phyloP scores from a whole-genome alignment of 371 early-diverging fungal genomes.

The Basidiobolus meristosporus region DNA sequence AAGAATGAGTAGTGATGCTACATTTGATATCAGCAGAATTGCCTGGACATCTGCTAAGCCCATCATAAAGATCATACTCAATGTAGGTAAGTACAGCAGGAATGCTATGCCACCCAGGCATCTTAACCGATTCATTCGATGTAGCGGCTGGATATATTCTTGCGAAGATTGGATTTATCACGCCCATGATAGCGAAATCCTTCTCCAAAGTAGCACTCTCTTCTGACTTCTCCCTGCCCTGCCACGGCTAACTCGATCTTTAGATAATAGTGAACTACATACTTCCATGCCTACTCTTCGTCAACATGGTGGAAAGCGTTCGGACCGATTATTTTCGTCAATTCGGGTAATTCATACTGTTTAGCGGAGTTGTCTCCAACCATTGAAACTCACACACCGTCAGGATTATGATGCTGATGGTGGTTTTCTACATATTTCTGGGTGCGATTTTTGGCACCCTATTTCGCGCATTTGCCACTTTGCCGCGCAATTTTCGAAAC shows the following conservation, averaged over 20 bases:
- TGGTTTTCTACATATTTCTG: neutral
- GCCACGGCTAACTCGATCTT: no score
- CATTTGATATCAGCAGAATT: neutral
- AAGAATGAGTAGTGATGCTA: no score
- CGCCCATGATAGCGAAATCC: neutral
- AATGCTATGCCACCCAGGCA: no score
- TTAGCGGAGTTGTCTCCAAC: neutral
- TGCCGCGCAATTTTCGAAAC: neutral
- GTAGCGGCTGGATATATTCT: neutral
- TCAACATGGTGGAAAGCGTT: neutral
- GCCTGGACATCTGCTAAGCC: neutral
- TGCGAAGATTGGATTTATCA: neutral
- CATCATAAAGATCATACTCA: neutral
- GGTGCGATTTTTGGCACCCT: neutral
- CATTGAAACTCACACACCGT: neutral
- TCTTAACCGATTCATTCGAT: no score
- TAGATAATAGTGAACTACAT: constrained; percentile 1
- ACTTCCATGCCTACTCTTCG: constrained; percentile 1
- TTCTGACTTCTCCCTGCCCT: no score
- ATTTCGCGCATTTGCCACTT: neutral
- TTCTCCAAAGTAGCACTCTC: neutral
- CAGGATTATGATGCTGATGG: neutral
- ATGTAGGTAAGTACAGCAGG: neutral
- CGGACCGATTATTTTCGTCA: neutral
- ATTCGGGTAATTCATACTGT: neutral